Evolutionary conservation across 441 rosid species (phyloP).

Genomic region (Corymbia calophylla): DNA sequence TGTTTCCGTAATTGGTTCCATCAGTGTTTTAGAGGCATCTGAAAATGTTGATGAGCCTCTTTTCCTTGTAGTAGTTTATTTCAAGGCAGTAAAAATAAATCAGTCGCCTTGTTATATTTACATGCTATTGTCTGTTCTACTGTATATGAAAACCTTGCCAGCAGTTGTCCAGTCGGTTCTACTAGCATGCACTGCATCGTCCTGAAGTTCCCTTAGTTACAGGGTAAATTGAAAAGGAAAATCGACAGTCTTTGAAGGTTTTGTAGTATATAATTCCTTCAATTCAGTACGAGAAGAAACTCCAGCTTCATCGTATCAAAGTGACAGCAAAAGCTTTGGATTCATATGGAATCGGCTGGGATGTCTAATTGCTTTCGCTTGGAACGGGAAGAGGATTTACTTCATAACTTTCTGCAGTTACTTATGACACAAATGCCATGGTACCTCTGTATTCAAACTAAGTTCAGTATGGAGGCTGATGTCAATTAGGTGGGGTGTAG

Average conservation of each 20-base stretch:
- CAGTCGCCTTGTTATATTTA: background rate
- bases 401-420: background rate
- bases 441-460: background rate
- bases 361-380: background rate
- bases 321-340: background rate
- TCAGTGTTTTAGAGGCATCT: background rate
- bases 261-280: background rate
- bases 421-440: background rate
- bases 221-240: background rate
- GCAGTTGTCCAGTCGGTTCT: background rate
- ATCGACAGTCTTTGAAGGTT: background rate
- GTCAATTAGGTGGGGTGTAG: background rate
- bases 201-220: background rate
- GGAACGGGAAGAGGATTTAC: background rate
- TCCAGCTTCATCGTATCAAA: background rate
- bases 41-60: background rate
- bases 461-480: background rate
- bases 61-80: background rate
- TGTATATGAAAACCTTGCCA: background rate
- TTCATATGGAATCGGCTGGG: background rate
- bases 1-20: background rate
- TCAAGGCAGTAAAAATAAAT: background rate
- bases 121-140: background rate
- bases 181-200: background rate
- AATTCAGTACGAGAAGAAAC: background rate